Conservation (phyloP, 2,329 filamentous ascomycete species). For the Fusarium robinianum region DNA sequence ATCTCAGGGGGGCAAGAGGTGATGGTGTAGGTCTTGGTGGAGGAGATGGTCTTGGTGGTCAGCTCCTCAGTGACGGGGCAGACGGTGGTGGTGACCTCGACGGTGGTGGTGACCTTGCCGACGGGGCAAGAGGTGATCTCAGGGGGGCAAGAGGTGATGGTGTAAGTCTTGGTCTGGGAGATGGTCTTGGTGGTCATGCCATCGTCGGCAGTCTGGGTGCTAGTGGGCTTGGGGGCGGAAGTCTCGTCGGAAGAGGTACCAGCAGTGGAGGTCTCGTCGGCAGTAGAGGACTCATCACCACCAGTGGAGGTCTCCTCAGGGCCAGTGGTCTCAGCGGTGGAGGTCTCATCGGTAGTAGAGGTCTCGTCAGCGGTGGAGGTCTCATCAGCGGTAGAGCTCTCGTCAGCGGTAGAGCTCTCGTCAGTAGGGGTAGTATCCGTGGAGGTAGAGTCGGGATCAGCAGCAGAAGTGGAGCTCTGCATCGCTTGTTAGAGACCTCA, state of each 20-base stretch:
- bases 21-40: slow-evolving; percentile 37
- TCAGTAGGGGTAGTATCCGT: not conserved
- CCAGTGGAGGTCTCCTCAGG: slow-evolving; percentile 3
- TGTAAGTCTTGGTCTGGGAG: slow-evolving; percentile 2
- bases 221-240: slow-evolving; percentile 4
- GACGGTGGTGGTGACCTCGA: not conserved
- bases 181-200: slow-evolving; percentile 3
- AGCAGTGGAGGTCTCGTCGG: not conserved
- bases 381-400: not conserved
- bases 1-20: slow-evolving; percentile 35
- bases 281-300: slow-evolving; percentile 4
- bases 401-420: not conserved
- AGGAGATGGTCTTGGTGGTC: slow-evolving; percentile 39
- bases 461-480: slow-evolving; percentile 1
- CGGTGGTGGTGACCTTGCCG: not conserved
- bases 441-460: not conserved
- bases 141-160: not conserved
- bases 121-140: too few species aligned
- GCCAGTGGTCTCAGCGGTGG: not conserved
- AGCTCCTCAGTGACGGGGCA: slow-evolving; percentile 2
- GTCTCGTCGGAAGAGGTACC: not conserved
- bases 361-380: slow-evolving; percentile 4
- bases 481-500: not conserved
- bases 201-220: slow-evolving; percentile 1
- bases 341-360: slow-evolving; percentile 5